Evolutionary conservation across 2,329 filamentous ascomycete species (phyloP).

Genomic region (Penicillium decumbens): DNA sequence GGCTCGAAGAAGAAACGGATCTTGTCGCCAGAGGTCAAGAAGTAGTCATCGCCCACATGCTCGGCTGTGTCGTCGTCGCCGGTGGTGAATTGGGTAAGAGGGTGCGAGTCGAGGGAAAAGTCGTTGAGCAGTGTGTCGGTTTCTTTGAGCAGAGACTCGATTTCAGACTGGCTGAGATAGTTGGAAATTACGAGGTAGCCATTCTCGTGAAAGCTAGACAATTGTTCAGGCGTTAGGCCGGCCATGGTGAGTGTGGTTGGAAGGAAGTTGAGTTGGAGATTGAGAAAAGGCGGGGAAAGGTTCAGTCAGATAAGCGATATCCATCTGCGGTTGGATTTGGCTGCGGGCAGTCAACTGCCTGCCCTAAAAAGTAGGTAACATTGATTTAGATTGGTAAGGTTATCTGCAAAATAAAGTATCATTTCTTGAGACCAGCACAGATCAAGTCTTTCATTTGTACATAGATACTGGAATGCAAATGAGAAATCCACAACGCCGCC

Average conservation of each 20-base stretch:
- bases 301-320: slow-evolving; percentile 21
- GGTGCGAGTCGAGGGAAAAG: slow-evolving; percentile 77
- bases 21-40: slow-evolving; percentile 83
- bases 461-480: slow-evolving; percentile 5
- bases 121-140: slow-evolving; percentile 68
- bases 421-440: slow-evolving; percentile 1
- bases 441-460: slow-evolving; percentile 7
- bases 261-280: slow-evolving; percentile 1
- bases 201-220: slow-evolving; percentile 69
- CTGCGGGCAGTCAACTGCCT: background rate
- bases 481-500: slow-evolving; percentile 5
- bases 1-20: slow-evolving; percentile 97
- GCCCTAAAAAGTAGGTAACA: background rate
- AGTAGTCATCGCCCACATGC: slow-evolving; percentile 96
- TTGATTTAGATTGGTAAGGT: background rate
- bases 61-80: slow-evolving; percentile 61
- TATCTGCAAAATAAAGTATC: background rate
- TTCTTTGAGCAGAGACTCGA: slow-evolving; percentile 65
- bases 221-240: slow-evolving; percentile 67
- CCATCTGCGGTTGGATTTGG: slow-evolving; percentile 10
- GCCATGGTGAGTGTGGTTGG: slow-evolving; percentile 12
- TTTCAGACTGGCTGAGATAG: slow-evolving; percentile 64
- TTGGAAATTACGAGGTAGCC: slow-evolving; percentile 85
- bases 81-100: slow-evolving; percentile 90
- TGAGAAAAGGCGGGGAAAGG: slow-evolving; percentile 18